A percentile compares a stretch with the other conserved stretches of the same genome.
Evolutionary conservation across 768 basidiomycete genomes (phyloP).

Genomic region (Termitomyces sp.): DNA sequence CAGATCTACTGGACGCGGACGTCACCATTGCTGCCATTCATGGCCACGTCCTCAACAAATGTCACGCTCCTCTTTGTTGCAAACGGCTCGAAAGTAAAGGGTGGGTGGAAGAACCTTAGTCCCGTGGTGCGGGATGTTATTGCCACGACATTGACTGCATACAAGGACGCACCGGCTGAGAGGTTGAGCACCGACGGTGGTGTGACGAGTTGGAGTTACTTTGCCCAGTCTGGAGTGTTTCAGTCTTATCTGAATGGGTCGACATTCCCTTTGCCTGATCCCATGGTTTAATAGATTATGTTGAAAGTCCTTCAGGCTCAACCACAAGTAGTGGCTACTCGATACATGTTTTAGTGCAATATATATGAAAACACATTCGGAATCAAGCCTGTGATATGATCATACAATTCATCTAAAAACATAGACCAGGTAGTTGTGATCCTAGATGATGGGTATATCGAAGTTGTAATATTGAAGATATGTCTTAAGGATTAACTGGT

Average conservation of each 20-base stretch:
- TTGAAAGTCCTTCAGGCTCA: neutral
- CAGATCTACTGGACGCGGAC: conserved; percentile 16
- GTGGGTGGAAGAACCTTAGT: conserved; percentile 1
- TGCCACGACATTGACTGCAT: conserved; percentile 8
- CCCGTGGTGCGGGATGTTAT: conserved; percentile 4
- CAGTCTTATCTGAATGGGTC: neutral
- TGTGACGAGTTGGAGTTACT: neutral
- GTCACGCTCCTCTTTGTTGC: conserved; percentile 6
- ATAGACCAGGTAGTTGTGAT: neutral
- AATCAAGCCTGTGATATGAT: neutral
- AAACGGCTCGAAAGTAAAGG: conserved; percentile 6
- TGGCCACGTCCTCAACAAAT: conserved; percentile 10
- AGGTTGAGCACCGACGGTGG: conserved; percentile 4
- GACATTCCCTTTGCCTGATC: neutral
- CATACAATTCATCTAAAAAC: neutral
- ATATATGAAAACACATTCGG: too few relatives aligned
- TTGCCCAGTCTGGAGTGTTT: neutral
- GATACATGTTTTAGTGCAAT: neutral
- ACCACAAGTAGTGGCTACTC: neutral
- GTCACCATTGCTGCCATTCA: conserved; percentile 12
- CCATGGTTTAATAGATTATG: neutral
- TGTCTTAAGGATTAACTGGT: neutral
- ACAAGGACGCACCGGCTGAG: conserved; percentile 7
- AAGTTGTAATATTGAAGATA: too few relatives aligned
- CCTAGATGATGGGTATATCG: neutral